phyloP scores from a whole-genome alignment of 2,329 filamentous ascomycete species.

The Aspergillus aculeatinus region DNA sequence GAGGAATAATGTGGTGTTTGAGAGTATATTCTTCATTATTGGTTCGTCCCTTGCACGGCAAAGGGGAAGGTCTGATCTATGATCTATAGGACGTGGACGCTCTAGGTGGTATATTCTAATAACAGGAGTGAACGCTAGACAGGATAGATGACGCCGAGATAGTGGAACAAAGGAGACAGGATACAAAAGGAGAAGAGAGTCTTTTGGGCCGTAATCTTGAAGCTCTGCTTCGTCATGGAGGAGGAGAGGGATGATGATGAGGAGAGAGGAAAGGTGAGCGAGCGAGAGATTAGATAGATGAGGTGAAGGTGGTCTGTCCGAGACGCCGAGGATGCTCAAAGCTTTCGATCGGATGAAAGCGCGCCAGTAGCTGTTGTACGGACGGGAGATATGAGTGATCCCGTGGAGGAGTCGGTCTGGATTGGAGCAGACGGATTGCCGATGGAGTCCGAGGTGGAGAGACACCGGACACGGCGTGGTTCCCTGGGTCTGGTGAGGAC shows the following conservation, averaged over 20 bases:
- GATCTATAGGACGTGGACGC: neutral
- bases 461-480: neutral
- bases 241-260: neutral
- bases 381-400: neutral
- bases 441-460: neutral
- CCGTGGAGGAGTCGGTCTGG: neutral
- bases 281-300: too few species aligned
- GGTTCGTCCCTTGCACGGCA: neutral
- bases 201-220: neutral
- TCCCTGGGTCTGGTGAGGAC: neutral
- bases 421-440: neutral
- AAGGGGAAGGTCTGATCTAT: neutral
- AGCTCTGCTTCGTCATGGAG: neutral
- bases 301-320: neutral
- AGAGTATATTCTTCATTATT: neutral
- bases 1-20: too few species aligned
- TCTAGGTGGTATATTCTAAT: neutral
- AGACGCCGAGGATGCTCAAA: neutral
- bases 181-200: too few species aligned
- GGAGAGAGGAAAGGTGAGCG: too few species aligned
- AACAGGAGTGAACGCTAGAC: neutral
- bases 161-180: neutral
- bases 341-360: constrained; percentile 5
- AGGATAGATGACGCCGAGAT: neutral
- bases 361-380: neutral